phyloP scores from a whole-genome alignment of 805 yeast species.

The Sugiyamaella marilandica region DNA sequence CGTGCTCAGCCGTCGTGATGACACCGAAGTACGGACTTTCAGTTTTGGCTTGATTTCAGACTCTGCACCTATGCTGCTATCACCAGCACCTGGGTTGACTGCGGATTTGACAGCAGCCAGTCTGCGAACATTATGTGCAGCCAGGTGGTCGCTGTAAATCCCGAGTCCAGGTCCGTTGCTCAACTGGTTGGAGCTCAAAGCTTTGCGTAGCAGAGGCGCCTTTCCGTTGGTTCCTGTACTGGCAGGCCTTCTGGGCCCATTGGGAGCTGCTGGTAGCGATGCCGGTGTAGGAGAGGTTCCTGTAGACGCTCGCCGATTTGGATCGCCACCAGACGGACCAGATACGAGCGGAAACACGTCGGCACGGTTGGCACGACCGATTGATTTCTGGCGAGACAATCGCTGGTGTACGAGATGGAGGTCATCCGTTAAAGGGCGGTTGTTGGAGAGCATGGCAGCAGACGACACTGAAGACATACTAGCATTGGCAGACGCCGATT shows the following conservation, averaged over 20 bases:
- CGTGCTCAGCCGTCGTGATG: constrained; percentile 8
- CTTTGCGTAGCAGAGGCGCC: constrained; percentile 16
- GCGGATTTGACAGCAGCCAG: background rate
- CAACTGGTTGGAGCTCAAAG: constrained; percentile 17
- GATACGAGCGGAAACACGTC: background rate
- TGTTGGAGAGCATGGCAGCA: constrained; percentile 1
- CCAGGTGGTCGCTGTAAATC: constrained; percentile 1
- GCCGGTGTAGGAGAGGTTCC: constrained; percentile 2
- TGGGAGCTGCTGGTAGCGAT: constrained; percentile 1
- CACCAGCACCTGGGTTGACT: background rate
- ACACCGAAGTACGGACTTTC: background rate
- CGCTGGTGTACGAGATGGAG: constrained; percentile 6
- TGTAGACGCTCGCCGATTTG: constrained; percentile 11
- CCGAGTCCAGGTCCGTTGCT: constrained; percentile 10
- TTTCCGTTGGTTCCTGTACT: background rate
- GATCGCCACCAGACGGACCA: background rate
- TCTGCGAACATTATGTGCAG: background rate
- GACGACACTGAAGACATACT: background rate
- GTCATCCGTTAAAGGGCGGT: constrained; percentile 9
- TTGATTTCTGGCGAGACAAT: constrained; percentile 8
- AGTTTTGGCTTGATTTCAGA: constrained; percentile 3
- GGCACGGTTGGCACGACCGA: constrained; percentile 1
- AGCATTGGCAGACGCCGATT: background rate
- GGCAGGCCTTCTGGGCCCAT: constrained; percentile 4
- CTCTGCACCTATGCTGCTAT: background rate